Evolutionary conservation across 768 basidiomycete species (phyloP), one percentile per base, ranked within the genome.

Genomic region (Pulveroboletus sp.): DNA sequence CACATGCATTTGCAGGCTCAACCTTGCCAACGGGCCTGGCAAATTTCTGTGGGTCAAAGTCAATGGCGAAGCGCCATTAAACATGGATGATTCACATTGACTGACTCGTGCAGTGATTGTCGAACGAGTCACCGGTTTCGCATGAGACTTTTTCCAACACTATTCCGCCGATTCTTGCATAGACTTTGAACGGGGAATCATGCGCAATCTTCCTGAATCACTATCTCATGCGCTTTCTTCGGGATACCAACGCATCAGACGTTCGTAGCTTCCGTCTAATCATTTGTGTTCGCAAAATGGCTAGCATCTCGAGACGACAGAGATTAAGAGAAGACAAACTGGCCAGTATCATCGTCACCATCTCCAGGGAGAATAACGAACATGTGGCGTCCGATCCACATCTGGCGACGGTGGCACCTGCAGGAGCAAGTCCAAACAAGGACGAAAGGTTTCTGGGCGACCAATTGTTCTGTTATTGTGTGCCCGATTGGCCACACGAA

Each of bases 1-100:
- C 7, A 74, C 76, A 6, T 65, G 70, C 36, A 40, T 75, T 14
- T 81, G 79, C 60, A 69, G 78, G 41, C 47, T 73, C 22, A 74
- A 80, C 54, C 82, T 81, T 56, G 79, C 76, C 11, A 76, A 74
- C 55, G 80, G 79, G 2, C 68, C n/a, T 81, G 12, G 71, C 72
- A 4, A 76, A 81, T 26, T 81, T 74, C 53, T 63, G 80, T 80
- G 60, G 65, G 76, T 58, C 2, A 16, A n/a, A 19, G n/a, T 9
- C 17, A 29, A 34, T 45, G 8, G 19, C 7, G 14, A 27, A 23
- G 10, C 19, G 26, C 17, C 5, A 13, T 8, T 16, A 31, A 23
- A 6, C 13, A 31, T 22, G 4, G 8, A 42, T 27, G n/a, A 12
- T 12, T 38, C 5, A 46, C 35, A 5, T 6, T 20, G 24, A 31